Base-by-base conservation (phyloP, 139 green algal genomes). In the Asterochloris erici region DNA sequence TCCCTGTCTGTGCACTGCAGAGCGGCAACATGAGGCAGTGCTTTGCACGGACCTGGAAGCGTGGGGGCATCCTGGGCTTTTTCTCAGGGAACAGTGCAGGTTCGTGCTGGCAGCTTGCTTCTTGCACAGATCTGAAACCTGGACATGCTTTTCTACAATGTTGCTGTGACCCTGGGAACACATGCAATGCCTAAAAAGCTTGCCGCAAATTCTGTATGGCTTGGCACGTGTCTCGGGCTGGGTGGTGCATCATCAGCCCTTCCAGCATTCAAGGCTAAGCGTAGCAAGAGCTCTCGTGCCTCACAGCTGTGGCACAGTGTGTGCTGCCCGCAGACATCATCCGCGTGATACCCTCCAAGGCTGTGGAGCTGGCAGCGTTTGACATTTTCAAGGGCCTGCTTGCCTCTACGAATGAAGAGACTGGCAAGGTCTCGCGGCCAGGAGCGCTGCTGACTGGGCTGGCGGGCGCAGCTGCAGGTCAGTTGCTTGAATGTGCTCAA, bases 281-380 rank as follows among this genome's bases (percentile, higher is more conserved):
- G 38, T 6, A 54, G 38, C 38, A 54, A 6, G 38, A 54, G 38
- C 38, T 54, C 24, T n/a, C 10, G n/a, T 38, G 74, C 74, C 13
- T 9, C 23, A 9, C 74, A 28, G 26, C 47, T 6, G 2, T 54
- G 38, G 6, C 38, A 54, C 6, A 6, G 38, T 54, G 14, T 11
- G 63, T 73, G 77, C 26, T 70, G 17, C 15, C 26, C 68, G 84
- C 79, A 82, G 86, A 90, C 63, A 83, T 90, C 28, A 28, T 91
- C 29, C 70, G 87, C 12, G 85, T 83, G 11, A 87, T 90, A 60
- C 85, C 85, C 13, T 83, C 75, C 13, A 85, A 87, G 60, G 81
- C 74, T 26, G 83, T 90, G 13, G 85, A 91, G 86, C 86, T 91
- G 71, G 69, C 79, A 27, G 75, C 66, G n/a, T 91, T 85, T 69